These are phyloP conservation scores for Chlorella sp. DNA, from an alignment of 139 green algal species.

Conservation along the genomic window DNA sequence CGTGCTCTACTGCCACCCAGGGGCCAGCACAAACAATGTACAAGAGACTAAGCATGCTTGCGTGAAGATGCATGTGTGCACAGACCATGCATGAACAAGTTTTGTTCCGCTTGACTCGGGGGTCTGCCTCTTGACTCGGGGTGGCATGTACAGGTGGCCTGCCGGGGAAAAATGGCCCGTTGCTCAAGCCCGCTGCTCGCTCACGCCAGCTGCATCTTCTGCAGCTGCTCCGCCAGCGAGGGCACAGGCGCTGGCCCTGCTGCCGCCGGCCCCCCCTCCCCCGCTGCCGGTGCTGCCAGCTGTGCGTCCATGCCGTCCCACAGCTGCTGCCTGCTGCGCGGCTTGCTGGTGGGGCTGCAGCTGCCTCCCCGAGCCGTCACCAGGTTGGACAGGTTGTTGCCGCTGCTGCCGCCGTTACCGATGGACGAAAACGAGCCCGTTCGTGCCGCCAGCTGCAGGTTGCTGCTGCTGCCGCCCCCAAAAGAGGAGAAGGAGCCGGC, in stretches of 20 bases:
- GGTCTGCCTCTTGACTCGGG: too few relatives aligned
- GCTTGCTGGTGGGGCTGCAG: slow-evolving; percentile 2
- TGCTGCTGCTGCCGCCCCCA: neutral
- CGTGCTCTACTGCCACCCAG: too few relatives aligned
- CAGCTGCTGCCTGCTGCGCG: neutral
- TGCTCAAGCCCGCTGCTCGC: neutral
- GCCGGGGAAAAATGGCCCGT: too few relatives aligned
- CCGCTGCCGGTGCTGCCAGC: neutral
- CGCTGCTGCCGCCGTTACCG: slow-evolving; percentile 5
- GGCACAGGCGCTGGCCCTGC: neutral
- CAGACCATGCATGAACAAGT: too few relatives aligned
- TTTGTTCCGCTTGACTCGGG: too few relatives aligned
- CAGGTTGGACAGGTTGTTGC: neutral
- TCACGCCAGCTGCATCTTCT: neutral
- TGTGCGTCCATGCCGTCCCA: neutral
- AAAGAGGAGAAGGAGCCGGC: slow-evolving; percentile 9
- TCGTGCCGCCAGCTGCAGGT: slow-evolving; percentile 3
- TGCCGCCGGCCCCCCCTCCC: neutral
- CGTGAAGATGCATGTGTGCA: too few relatives aligned
- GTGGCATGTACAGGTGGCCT: too few relatives aligned
- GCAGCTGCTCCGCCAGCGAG: neutral
- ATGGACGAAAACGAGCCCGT: neutral
- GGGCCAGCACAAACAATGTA: too few relatives aligned
- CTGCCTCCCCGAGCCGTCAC: neutral
- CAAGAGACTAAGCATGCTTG: too few relatives aligned